A percentile compares a stretch with the other conserved stretches of the same genome.
phyloP scores from a whole-genome alignment of 768 basidiomycete genomes.

The Mycena belliarum region DNA sequence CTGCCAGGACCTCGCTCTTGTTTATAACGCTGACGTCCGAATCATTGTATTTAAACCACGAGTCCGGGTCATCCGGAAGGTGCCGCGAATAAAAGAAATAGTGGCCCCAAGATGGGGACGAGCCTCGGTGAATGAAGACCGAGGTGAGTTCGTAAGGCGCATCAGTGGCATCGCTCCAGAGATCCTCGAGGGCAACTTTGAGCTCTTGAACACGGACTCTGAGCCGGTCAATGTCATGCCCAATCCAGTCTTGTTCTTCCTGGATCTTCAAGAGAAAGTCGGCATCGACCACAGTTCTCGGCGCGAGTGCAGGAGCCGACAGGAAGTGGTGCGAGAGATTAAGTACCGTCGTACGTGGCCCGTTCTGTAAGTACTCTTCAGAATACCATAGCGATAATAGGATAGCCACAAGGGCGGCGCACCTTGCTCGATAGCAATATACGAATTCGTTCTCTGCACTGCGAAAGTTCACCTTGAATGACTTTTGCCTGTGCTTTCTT shows the following conservation, averaged over 20 bases:
- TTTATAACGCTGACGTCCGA: conserved; percentile 76
- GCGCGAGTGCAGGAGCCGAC: conserved; percentile 21
- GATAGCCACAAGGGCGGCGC: conserved; percentile 6
- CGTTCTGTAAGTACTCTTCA: conserved; percentile 45
- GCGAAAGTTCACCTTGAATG: conserved; percentile 66
- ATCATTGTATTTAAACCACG: conserved; percentile 98
- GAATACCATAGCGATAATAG: background rate
- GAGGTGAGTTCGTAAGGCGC: conserved; percentile 89
- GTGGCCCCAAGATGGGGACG: conserved; percentile 85
- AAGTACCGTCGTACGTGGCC: conserved; percentile 58
- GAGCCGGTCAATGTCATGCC: conserved; percentile 57
- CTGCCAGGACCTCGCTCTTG: conserved; percentile 82
- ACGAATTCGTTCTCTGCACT: conserved; percentile 67
- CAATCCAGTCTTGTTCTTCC: conserved; percentile 53
- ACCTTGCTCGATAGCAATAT: conserved; percentile 76
- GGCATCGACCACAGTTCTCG: conserved; percentile 50
- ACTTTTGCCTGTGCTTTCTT: conserved; percentile 73
- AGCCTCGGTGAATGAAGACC: conserved; percentile 93
- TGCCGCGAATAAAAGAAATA: conserved; percentile 96
- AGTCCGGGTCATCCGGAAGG: conserved; percentile 75
- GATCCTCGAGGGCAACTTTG: conserved; percentile 67
- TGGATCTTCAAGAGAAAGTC: conserved; percentile 55
- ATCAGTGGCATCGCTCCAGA: conserved; percentile 70
- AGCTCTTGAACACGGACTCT: conserved; percentile 50
- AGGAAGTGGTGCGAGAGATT: conserved; percentile 60